Percentiles rank a stretch among this genome's conserved stretches.
Evolutionary conservation across 2,329 filamentous ascomycete species (phyloP).

Genomic region (Alternaria ventricosa): DNA sequence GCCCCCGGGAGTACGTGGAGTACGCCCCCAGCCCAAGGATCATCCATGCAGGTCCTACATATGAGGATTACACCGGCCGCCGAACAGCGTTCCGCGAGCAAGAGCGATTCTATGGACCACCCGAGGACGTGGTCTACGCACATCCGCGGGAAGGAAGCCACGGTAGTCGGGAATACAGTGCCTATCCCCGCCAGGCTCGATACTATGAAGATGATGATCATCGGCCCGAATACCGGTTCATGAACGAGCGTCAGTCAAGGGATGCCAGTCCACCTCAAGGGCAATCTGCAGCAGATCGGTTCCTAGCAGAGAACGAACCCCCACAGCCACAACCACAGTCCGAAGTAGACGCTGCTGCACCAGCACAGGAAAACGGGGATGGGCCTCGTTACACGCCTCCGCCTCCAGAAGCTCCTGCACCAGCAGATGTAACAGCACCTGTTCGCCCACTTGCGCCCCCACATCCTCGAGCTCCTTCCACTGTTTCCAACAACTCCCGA

Average conservation of each 20-base stretch:
- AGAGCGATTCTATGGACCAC: constrained; percentile 38
- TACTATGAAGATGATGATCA: constrained; percentile 36
- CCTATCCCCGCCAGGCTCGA: constrained; percentile 35
- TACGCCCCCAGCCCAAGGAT: constrained; percentile 38
- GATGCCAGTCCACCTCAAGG: constrained; percentile 31
- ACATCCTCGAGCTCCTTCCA: constrained; percentile 34
- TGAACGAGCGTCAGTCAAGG: constrained; percentile 27
- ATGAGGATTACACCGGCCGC: constrained; percentile 40
- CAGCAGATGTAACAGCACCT: constrained; percentile 22
- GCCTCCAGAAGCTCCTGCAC: constrained; percentile 21
- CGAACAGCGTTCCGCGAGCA: constrained; percentile 42
- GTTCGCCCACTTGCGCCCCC: constrained; percentile 24
- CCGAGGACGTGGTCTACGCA: constrained; percentile 36
- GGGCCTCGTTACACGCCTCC: constrained; percentile 40
- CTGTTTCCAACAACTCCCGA: constrained; percentile 42
- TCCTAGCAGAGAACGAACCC: constrained; percentile 39
- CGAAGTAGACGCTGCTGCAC: constrained; percentile 20
- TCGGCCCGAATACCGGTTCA: constrained; percentile 30
- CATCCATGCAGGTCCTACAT: constrained; percentile 33
- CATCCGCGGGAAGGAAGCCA: constrained; percentile 37
- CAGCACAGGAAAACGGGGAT: constrained; percentile 35
- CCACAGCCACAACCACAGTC: constrained; percentile 16
- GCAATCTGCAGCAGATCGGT: constrained; percentile 44
- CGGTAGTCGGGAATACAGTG: constrained; percentile 33
- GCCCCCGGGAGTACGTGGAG: constrained; percentile 38